Percentiles rank a stretch among this genome's conserved stretches.
These are phyloP conservation scores for Bipolaris bicolor DNA, from an alignment of 2,329 filamentous ascomycete species.

Conservation along the genomic window DNA sequence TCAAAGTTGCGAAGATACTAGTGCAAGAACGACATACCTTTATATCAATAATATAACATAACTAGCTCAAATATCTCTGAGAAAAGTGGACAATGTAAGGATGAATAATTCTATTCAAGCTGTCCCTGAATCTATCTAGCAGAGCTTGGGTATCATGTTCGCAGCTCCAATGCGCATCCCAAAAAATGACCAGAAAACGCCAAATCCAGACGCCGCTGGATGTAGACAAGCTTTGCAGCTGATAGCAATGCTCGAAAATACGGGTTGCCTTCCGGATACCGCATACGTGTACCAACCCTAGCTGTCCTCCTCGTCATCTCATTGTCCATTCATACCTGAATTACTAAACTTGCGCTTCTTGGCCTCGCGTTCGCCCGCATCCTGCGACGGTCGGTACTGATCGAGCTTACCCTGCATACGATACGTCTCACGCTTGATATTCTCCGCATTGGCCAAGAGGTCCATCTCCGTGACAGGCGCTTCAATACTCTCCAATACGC, in stretches of 20 bases:
- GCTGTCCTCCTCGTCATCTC: neutral
- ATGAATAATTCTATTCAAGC: neutral
- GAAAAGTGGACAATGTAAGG: neutral
- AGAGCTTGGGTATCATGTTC: conserved; percentile 2
- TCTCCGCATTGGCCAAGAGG: conserved; percentile 69
- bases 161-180: neutral
- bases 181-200: neutral
- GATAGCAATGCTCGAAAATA: neutral
- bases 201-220: neutral
- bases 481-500: conserved; percentile 87
- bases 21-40: neutral
- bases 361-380: conserved; percentile 29
- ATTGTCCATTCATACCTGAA: conserved; percentile 8
- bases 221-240: neutral
- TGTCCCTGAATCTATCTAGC: neutral
- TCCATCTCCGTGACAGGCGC: conserved; percentile 86
- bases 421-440: conserved; percentile 85
- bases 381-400: conserved; percentile 23
- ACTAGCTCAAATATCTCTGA: too few relatives aligned
- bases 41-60: neutral
- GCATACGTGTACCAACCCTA: too few relatives aligned
- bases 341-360: conserved; percentile 45
- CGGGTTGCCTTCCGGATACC: too few relatives aligned
- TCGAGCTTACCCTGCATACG: conserved; percentile 55
- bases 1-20: neutral